Conservation (phyloP, 2,329 filamentous ascomycete genomes). For the Scedosporium apiospermum region DNA sequence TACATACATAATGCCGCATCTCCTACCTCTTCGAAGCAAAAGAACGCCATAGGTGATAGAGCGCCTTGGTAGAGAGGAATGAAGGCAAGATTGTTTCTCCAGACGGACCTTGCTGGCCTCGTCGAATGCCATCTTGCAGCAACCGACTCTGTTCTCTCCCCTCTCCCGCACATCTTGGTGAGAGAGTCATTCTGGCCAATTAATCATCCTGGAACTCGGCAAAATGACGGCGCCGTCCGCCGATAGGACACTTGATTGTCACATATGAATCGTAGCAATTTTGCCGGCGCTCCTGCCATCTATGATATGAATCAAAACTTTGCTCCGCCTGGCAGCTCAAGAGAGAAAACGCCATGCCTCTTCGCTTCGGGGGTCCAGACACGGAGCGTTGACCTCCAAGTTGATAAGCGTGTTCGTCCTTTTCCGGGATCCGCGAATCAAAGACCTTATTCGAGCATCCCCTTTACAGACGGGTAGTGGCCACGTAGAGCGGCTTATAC, state of each 20-base stretch:
- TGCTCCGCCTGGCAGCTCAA: background rate
- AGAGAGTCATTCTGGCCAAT: background rate
- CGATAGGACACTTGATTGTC: background rate
- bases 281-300: background rate
- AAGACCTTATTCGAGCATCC: background rate
- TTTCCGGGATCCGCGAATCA: background rate
- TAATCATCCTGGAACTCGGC: constrained; percentile 1
- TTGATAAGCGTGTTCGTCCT: background rate
- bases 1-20: too few relatives aligned
- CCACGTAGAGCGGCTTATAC: background rate
- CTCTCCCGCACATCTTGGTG: background rate
- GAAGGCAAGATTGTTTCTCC: background rate
- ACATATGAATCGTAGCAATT: background rate
- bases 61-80: background rate
- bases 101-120: background rate
- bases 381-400: background rate
- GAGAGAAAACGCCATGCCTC: background rate
- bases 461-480: background rate
- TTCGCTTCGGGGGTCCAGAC: background rate
- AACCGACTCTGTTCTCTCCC: background rate
- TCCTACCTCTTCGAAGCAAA: too few relatives aligned
- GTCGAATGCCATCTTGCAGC: background rate
- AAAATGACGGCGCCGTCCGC: background rate
- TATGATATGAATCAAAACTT: background rate
- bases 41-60: too few relatives aligned